A percentile compares a stretch with the other conserved stretches of the same genome.
Evolutionary conservation across 164 flowering plant species (phyloP).

Genomic region (Protea cynaroides): DNA sequence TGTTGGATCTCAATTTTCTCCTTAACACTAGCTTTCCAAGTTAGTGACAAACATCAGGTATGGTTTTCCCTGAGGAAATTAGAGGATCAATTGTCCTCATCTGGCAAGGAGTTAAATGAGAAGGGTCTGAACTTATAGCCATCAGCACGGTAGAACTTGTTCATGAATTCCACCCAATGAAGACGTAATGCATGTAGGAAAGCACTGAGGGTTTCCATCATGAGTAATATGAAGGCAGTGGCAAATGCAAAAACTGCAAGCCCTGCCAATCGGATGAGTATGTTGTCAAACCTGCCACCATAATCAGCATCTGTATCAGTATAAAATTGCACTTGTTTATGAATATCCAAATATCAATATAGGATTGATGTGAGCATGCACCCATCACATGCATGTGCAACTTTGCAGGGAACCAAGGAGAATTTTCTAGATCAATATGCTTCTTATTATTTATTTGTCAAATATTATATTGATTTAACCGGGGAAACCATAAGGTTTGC

Average conservation of each 20-base stretch:
- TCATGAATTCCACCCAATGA: conserved; percentile 91
- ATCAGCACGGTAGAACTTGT: conserved; percentile 84
- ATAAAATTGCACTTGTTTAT: neutral
- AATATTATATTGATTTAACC: neutral
- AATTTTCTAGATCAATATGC: no score
- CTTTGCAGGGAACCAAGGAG: neutral
- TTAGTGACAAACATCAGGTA: conserved; percentile 4
- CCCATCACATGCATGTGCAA: neutral
- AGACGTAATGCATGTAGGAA: conserved; percentile 94
- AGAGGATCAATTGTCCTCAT: conserved; percentile 60
- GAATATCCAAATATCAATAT: neutral
- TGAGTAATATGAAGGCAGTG: conserved; percentile 76
- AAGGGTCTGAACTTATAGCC: conserved; percentile 91
- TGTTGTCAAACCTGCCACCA: conserved; percentile 62
- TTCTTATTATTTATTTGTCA: neutral
- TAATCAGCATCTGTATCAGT: neutral
- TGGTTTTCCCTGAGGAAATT: neutral
- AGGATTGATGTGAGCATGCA: no score
- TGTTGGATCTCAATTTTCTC: conserved; percentile 3
- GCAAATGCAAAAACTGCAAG: conserved; percentile 77
- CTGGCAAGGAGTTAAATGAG: conserved; percentile 55
- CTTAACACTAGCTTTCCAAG: neutral
- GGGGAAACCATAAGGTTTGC: neutral
- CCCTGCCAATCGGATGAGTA: conserved; percentile 60
- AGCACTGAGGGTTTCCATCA: conserved; percentile 96